phyloP scores from a whole-genome alignment of 176 grass and related monocot species.

The Chrysopogon serrulatus region DNA sequence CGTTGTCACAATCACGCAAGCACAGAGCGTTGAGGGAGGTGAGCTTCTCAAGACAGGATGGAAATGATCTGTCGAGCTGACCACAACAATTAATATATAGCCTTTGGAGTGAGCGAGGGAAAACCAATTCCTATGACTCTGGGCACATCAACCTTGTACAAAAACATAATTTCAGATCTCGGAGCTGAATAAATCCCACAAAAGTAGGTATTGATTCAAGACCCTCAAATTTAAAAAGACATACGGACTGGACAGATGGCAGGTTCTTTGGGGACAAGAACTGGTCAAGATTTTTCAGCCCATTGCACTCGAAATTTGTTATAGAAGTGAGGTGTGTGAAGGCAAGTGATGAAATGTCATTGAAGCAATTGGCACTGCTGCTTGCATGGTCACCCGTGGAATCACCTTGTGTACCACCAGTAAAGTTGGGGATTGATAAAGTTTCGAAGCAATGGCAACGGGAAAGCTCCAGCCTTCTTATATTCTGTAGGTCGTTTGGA shows the following conservation, averaged over 20 bases:
- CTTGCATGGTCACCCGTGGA: neutral
- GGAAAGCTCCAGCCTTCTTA: neutral
- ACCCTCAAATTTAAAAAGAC: accelerated
- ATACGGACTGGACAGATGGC: neutral
- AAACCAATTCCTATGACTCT: neutral
- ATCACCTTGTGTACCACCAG: neutral
- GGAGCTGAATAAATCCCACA: neutral
- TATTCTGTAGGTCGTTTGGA: neutral
- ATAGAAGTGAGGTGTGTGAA: too few relatives aligned
- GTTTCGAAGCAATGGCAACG: neutral
- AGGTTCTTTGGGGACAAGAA: neutral
- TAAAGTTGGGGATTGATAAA: neutral
- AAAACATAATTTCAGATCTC: neutral
- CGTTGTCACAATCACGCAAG: neutral
- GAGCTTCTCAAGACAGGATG: neutral
- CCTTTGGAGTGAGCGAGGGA: neutral
- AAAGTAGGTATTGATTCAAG: neutral
- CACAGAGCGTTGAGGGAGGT: neutral
- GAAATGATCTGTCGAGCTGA: neutral
- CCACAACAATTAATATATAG: accelerated
- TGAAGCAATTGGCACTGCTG: neutral
- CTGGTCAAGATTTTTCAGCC: too few relatives aligned
- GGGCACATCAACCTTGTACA: neutral
- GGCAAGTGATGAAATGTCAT: neutral
- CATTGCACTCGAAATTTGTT: too few relatives aligned